These are phyloP conservation scores for Nectriaceae sp. DNA, from an alignment of 2,329 filamentous ascomycete genomes.

Conservation along the genomic window DNA sequence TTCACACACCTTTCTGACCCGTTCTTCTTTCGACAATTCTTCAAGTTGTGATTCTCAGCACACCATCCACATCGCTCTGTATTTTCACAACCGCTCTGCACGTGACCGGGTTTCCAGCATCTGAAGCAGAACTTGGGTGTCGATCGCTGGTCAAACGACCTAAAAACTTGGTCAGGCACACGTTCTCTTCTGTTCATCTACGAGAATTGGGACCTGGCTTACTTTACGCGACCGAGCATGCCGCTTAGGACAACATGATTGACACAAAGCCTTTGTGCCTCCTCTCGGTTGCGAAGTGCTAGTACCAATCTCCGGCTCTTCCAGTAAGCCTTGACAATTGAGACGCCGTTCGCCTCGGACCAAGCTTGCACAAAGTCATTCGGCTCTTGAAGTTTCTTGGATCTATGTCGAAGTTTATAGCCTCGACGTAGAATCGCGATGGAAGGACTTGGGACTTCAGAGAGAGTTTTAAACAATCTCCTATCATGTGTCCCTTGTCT, in stretches of 20 bases:
- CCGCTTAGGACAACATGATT: neutral
- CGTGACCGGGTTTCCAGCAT: neutral
- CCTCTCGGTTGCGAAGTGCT: neutral
- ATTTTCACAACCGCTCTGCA: neutral
- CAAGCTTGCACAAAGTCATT: neutral
- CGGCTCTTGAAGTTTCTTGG: neutral
- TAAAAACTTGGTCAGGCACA: neutral
- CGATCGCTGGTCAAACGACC: neutral
- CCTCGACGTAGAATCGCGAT: neutral
- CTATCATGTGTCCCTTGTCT: neutral
- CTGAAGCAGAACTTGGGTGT: neutral
- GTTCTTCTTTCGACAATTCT: neutral
- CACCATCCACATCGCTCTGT: neutral
- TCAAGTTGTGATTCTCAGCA: neutral
- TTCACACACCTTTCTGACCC: neutral
- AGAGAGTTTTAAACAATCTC: neutral
- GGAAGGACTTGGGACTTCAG: neutral
- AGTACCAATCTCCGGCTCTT: neutral
- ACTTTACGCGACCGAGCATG: neutral
- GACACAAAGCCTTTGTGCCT: neutral
- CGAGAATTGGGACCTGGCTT: neutral
- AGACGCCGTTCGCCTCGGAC: neutral
- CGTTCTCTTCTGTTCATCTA: neutral
- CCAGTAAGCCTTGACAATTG: neutral
- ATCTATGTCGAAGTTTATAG: neutral